Conservation (phyloP, 2,329 filamentous ascomycete genomes). For the Septoria linicola region DNA sequence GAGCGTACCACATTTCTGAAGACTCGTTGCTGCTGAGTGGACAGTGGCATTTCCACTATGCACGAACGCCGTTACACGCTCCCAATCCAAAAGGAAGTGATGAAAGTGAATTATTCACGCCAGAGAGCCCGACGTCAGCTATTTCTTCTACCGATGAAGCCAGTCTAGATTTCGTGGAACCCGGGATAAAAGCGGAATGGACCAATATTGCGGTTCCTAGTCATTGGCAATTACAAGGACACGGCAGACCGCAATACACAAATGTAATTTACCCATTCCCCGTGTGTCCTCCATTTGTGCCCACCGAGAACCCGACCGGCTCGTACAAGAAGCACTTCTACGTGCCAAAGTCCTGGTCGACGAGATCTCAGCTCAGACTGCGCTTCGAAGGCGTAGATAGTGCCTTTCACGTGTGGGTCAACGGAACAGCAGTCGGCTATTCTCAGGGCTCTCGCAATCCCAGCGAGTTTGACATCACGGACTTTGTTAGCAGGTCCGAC, state of each 20-base stretch:
- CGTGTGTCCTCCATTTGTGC: constrained; percentile 61
- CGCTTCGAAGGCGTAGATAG: constrained; percentile 70
- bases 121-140: neutral
- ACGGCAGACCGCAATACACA: constrained; percentile 66
- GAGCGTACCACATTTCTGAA: constrained; percentile 20
- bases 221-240: constrained; percentile 70
- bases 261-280: constrained; percentile 66
- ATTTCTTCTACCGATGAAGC: neutral
- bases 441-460: constrained; percentile 68
- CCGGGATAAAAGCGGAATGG: constrained; percentile 38
- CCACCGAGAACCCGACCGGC: constrained; percentile 63
- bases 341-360: constrained; percentile 50
- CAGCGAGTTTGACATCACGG: constrained; percentile 65
- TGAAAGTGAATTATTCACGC: too few relatives aligned
- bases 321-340: constrained; percentile 58
- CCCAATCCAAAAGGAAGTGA: constrained; percentile 1
- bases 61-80: constrained; percentile 18
- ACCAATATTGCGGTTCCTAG: constrained; percentile 61
- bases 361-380: constrained; percentile 56
- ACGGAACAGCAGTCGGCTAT: constrained; percentile 63
- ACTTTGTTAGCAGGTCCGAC: constrained; percentile 44
- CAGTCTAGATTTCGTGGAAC: neutral
- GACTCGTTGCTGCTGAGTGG: constrained; percentile 20
- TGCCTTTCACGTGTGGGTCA: constrained; percentile 67
- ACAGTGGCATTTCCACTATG: constrained; percentile 22